Evolutionary conservation across 768 basidiomycete genomes (phyloP).

Genomic region (Podaxis sp.): DNA sequence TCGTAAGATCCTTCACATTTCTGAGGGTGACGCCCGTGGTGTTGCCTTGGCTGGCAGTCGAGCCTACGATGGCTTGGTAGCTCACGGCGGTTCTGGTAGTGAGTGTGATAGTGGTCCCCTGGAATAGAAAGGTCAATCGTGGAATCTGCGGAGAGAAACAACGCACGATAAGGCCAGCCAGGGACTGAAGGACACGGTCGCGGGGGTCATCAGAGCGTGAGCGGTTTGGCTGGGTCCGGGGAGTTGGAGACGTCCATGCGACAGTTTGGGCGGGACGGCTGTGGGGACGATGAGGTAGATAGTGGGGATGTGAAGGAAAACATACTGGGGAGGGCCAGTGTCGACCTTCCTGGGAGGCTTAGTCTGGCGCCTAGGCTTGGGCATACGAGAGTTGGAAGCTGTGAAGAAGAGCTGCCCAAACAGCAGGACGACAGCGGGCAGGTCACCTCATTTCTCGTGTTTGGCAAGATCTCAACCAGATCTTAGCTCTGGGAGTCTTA

Average conservation of each 20-base stretch:
- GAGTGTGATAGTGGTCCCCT: slow-evolving; percentile 81
- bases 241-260: slow-evolving; percentile 65
- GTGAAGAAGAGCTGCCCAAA: too few species aligned
- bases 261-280: slow-evolving; percentile 62
- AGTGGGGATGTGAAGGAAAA: slow-evolving; percentile 11
- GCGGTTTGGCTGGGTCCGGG: slow-evolving; percentile 49
- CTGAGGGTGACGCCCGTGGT: slow-evolving; percentile 71
- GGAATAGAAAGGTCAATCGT: slow-evolving; percentile 10
- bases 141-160: slow-evolving; percentile 1
- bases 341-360: slow-evolving; percentile 35
- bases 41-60: slow-evolving; percentile 64
- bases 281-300: slow-evolving; percentile 18
- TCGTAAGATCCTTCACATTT: slow-evolving; percentile 73
- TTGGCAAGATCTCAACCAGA: too few species aligned
- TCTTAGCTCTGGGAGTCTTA: too few species aligned
- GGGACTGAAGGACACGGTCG: slow-evolving; percentile 62
- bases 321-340: slow-evolving; percentile 57
- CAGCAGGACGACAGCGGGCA: too few species aligned
- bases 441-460: too few species aligned
- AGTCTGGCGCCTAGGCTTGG: too few species aligned
- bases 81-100: slow-evolving; percentile 67
- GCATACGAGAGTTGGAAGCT: too few species aligned
- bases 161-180: slow-evolving; percentile 73
- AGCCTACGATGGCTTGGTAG: slow-evolving; percentile 69
- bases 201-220: slow-evolving; percentile 46